Percentiles rank a stretch among this genome's conserved stretches.
Evolutionary conservation across 148 eudicot species (phyloP).

Genomic region (Rhododendron mucronatum): DNA sequence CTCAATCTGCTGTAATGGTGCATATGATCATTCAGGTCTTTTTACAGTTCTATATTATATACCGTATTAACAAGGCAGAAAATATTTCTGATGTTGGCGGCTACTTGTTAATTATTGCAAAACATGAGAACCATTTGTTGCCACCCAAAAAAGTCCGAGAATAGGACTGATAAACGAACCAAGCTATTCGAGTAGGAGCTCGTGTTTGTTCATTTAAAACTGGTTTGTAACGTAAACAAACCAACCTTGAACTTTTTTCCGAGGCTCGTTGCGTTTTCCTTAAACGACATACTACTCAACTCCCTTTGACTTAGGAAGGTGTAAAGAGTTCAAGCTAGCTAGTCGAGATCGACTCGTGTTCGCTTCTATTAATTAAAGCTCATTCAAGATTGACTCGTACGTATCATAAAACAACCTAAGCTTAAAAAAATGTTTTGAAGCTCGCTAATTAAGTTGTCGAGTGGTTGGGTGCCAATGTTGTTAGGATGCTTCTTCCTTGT

Average conservation of each 20-base stretch:
- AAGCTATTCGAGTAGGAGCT: neutral
- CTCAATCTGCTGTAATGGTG: too few relatives aligned
- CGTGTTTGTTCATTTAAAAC: neutral
- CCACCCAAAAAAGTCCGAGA: neutral
- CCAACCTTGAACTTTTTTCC: neutral
- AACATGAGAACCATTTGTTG: neutral
- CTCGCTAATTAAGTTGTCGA: too few relatives aligned
- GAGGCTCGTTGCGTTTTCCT: neutral
- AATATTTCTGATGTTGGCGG: neutral
- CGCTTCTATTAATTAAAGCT: too few relatives aligned
- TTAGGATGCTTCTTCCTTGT: too few relatives aligned
- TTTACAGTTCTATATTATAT: too few relatives aligned
- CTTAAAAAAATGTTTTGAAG: neutral
- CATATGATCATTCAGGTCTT: neutral
- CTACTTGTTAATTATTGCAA: neutral
- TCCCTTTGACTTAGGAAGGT: neutral
- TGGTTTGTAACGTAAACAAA: too few relatives aligned
- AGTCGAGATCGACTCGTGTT: neutral
- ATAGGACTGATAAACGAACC: too few relatives aligned
- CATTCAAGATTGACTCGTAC: neutral
- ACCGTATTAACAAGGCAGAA: neutral
- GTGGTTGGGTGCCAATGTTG: too few relatives aligned
- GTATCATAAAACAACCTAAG: neutral
- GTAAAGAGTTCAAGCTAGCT: neutral
- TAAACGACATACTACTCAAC: neutral